These are phyloP conservation scores for Mortierella sp. DNA, from an alignment of 371 early-diverging fungal species.

Conservation along the genomic window DNA sequence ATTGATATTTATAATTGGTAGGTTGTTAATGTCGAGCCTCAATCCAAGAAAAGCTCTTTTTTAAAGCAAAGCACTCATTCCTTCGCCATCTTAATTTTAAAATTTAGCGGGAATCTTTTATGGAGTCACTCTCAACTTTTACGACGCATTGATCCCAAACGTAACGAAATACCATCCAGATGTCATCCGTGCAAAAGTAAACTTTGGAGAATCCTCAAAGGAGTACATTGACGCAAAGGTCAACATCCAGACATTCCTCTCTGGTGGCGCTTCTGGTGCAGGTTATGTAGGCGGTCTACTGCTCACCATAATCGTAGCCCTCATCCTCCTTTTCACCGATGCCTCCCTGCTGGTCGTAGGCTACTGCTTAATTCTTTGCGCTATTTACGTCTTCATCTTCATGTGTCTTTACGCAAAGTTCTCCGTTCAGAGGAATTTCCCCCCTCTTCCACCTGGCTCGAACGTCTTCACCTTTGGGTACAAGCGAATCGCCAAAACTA, in stretches of 20 bases:
- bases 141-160: slow-evolving; percentile 69
- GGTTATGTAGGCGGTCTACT: slow-evolving; percentile 41
- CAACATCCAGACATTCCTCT: slow-evolving; percentile 41
- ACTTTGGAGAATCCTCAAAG: slow-evolving; percentile 22
- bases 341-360: slow-evolving; percentile 24
- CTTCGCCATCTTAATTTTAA: neutral
- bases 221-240: slow-evolving; percentile 36
- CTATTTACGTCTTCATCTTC: slow-evolving; percentile 19
- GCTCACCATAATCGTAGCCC: slow-evolving; percentile 32
- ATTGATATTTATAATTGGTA: slow-evolving; percentile 19
- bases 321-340: slow-evolving; percentile 30
- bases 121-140: slow-evolving; percentile 65
- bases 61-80: too few relatives aligned
- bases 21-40: neutral
- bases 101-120: slow-evolving; percentile 52
- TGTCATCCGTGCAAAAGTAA: slow-evolving; percentile 34
- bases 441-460: slow-evolving; percentile 36
- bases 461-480: slow-evolving; percentile 30
- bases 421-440: slow-evolving; percentile 37
- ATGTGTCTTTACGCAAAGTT: slow-evolving; percentile 17
- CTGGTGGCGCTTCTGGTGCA: slow-evolving; percentile 44
- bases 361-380: slow-evolving; percentile 36
- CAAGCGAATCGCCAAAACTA: slow-evolving; percentile 38
- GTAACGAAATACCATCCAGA: slow-evolving; percentile 63
- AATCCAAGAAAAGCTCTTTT: too few relatives aligned